Conservation (phyloP, 2,329 filamentous ascomycete genomes). For the Calonectria honghensis region DNA sequence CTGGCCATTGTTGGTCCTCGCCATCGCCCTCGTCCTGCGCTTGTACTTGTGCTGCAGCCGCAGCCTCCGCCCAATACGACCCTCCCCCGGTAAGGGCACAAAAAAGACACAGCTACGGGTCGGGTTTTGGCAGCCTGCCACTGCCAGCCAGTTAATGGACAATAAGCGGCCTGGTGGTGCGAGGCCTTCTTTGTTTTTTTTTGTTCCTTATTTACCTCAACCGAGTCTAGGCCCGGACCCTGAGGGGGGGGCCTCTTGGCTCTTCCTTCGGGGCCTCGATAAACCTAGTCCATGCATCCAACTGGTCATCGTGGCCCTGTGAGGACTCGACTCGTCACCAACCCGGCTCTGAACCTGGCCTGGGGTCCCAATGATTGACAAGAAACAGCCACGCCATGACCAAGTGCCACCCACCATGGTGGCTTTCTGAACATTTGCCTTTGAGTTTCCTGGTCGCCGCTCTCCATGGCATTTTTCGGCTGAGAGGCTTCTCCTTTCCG, state of each 20-base stretch:
- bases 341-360: constrained; percentile 24
- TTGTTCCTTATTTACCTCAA: constrained; percentile 27
- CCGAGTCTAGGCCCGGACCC: constrained; percentile 28
- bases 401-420: constrained; percentile 4
- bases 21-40: constrained; percentile 14
- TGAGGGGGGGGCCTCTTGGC: constrained; percentile 26
- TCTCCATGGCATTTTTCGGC: not conserved
- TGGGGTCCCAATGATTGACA: constrained; percentile 2
- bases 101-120: constrained; percentile 6
- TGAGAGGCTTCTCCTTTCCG: constrained; percentile 16
- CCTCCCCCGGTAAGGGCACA: constrained; percentile 11
- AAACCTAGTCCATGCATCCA: constrained; percentile 31
- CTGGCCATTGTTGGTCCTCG: not conserved
- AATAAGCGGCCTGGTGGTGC: constrained; percentile 20
- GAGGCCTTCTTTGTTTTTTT: constrained; percentile 20
- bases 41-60: constrained; percentile 8
- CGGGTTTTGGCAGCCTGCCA: constrained; percentile 1
- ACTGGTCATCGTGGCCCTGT: constrained; percentile 15
- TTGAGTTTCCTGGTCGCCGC: constrained; percentile 15
- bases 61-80: constrained; percentile 35
- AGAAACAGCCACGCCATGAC: constrained; percentile 22
- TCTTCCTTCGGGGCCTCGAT: constrained; percentile 30
- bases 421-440: constrained; percentile 20
- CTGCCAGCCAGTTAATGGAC: constrained; percentile 19
- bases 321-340: constrained; percentile 31